Base-by-base conservation (phyloP, 2,329 filamentous ascomycete species). In the Aspergillus sp. region DNA sequence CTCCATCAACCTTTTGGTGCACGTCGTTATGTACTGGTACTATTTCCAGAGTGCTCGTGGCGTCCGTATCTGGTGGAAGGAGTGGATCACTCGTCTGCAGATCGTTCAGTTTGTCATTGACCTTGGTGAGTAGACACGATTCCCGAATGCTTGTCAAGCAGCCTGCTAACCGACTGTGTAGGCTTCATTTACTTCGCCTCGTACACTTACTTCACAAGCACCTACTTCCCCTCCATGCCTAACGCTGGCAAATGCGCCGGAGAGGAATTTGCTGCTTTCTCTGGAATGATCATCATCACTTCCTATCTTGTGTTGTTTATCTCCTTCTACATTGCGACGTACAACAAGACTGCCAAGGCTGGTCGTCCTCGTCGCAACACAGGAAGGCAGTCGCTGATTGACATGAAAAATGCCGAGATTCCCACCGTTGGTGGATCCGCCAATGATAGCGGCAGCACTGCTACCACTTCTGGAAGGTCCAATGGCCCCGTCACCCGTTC, bases 21-120 rank as follows among this genome's bases (percentile, higher is more conserved):
- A 97, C 74, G 91, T 97, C 49, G 86, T 96, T 67, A 97, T 97
- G 91, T 97, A 97, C 84, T 96, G 90, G 90, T 97, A 97, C 83
- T 97, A 97, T 81, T 97, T 97, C 84, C 91, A 97, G 79, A 91
- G 88, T 65, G 90, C 91, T 46, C 89, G 91, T 59, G 93, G 93
- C 58, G 82, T 97, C 70, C 85, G 84, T 63, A 93, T 96, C 73
- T 96, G 90, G 90, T 97, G 91, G 91, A 97, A 97, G 85, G 88
- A 96, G 75, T 97, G 91, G 85, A 94, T 97, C 67, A 97, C 91
- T 60, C 87, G 90, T 65, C 85, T 96, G 65, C 91, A 97, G 74
- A 97, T 97, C 71, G 82, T 87, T 62, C 91, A 97, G 70, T 97
- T 97, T 74, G 80, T 97, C 68, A 91, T 97, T 69, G 91, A 96